Base-by-base conservation (phyloP, 768 basidiomycete species). In the Rossbeevera mucosa region DNA sequence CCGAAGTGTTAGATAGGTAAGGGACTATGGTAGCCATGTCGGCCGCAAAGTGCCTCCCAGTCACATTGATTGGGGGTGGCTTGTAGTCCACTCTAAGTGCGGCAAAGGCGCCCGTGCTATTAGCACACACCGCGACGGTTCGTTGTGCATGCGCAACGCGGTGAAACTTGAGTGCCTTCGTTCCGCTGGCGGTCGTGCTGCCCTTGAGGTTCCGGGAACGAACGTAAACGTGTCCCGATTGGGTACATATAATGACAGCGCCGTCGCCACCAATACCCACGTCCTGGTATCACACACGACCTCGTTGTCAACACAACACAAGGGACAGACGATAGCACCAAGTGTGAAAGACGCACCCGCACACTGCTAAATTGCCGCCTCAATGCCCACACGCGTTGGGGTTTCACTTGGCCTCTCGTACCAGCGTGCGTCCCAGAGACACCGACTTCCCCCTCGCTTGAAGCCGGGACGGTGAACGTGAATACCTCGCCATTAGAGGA, bases 161-260 rank as follows among this genome's bases (percentile, higher is more conserved):
- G 53, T 85, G 81, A 65, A 93, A 95, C 71, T 86, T 93, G 74
- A 80, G 80, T 1, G 80, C 64, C 64, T 86, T 86, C 5, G 52
- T 56, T 38, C 55, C 68, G 42, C 40, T 57, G 22, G 60, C 61
- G 47, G 54, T 66, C 64, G 49, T 48, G 20, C 43, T 51, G 5
- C 50, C 57, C 57, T 63, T 70, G 49, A 55, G 54, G 52, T 72
- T 81, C 24, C 91, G 80, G 18, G 83, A 77, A 21, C 94, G 86
- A 21, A 94, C 78, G 63, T 88, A 97, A 28, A 95, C 94, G 60
- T 97, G 94, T 0, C 95, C 95, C 4, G 95, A 94, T 56, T 88
- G 83, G 2, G 95, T 98, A 71, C 91, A 96, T 43, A 98, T 79
- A 64, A 96, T 86, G 62, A 96, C 80, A 14, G 87, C 81, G 4